phyloP scores from a whole-genome alignment of 2,329 filamentous ascomycete genomes.

The Rutstroemia sp. region DNA sequence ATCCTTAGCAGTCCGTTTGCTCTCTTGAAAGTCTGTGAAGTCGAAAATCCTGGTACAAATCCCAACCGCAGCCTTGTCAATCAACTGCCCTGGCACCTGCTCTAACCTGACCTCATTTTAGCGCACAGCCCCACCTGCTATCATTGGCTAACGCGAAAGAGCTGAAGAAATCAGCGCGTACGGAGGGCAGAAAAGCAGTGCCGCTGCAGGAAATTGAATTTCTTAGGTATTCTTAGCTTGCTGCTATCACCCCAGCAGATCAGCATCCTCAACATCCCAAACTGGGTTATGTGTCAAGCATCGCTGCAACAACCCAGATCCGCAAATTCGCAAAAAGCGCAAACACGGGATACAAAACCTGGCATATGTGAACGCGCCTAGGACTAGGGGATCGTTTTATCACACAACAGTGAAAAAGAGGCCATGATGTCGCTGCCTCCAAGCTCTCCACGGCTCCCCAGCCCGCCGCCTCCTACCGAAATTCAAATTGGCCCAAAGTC shows the following conservation, averaged over 20 bases:
- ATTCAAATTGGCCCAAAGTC: constrained; percentile 82
- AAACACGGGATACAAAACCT: too few species aligned
- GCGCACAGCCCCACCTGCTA: neutral
- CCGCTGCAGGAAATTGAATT: neutral
- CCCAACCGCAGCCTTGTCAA: neutral
- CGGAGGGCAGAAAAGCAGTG: neutral
- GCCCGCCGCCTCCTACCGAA: constrained; percentile 88
- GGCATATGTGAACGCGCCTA: too few species aligned
- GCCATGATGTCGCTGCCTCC: constrained; percentile 49
- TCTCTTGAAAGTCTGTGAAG: neutral
- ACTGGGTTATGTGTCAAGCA: neutral
- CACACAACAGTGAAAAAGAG: neutral
- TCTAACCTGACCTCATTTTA: neutral
- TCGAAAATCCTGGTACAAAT: neutral
- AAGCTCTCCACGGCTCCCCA: constrained; percentile 86
- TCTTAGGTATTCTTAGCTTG: neutral
- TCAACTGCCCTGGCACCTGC: neutral
- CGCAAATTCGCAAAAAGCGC: neutral
- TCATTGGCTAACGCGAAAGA: constrained; percentile 6
- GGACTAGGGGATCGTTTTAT: too few species aligned
- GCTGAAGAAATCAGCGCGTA: constrained; percentile 8
- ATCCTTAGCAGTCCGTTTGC: neutral
- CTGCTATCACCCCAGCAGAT: neutral
- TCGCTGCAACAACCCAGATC: too few species aligned
- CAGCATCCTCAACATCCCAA: neutral